Base-by-base conservation (phyloP, 2,329 filamentous ascomycete species). In the Claviceps pusilla region DNA sequence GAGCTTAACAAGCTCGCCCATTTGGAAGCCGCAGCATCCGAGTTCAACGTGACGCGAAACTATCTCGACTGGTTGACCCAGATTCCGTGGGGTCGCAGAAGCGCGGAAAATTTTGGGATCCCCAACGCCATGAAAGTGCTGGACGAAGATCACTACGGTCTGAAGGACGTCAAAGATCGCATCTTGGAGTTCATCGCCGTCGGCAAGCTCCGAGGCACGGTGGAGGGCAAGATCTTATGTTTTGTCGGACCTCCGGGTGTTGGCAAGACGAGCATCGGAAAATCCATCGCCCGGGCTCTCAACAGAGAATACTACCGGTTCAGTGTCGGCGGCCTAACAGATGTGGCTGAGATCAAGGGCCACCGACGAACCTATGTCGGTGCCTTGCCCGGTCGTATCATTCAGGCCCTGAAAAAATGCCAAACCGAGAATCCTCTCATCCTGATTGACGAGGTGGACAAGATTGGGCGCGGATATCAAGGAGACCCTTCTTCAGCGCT, bases 21-120 rank as follows among this genome's bases (percentile, higher is more conserved):
- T 66, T 77, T 98, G 6, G 94, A 98, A 68, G 88, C 93, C 29
- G 90, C 90, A 11, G 93, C 93, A 4, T 97, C 91, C 1, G 93
- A 98, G 68, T 98, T 97, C 69, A 98, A 98, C 62, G 94, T 98
- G 47, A 98, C 93, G 28, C 79, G 94, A 57, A 98, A 98, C 70
- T 98, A 98, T 69, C 76, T 98, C 42, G 94, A 98, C 71, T 98
- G 94, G 93, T 78, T 98, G 45, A 98, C 93, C 7, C 91, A 97
- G 68, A 93, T 98, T 48, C 93, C 93, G 0, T 98, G 93, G 93
- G 93, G 93, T 50, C 87, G 93, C 68, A 81, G 90, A 65, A 96
- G 90, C 61, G 84, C 89, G 0, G 93, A 98, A 73, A 98, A 97
- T 69, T 98, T 98, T 68, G 89, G 85, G 51, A 96, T 98, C 61